Evolutionary conservation across 116 monocot species (phyloP).

Genomic region (Zostera marina): DNA sequence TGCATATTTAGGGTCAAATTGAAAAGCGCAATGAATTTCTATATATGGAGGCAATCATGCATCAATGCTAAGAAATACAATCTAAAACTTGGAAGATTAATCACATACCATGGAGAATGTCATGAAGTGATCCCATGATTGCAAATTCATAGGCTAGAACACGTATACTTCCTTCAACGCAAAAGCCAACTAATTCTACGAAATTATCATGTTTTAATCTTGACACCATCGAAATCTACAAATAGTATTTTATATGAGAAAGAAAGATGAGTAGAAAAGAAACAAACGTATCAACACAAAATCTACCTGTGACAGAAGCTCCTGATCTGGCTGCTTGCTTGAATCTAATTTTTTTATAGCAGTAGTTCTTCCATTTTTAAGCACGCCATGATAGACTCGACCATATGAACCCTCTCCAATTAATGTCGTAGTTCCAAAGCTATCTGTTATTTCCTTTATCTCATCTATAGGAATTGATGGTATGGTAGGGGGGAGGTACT

Average conservation of each 20-base stretch:
- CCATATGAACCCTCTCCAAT: constrained; percentile 70
- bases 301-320: constrained; percentile 40
- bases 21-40: not conserved
- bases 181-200: constrained; percentile 49
- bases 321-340: constrained; percentile 65
- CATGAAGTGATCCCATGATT: constrained; percentile 61
- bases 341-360: constrained; percentile 61
- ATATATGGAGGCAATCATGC: not conserved
- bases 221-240: constrained; percentile 58
- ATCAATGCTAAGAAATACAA: not conserved
- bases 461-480: constrained; percentile 42
- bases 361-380: constrained; percentile 35
- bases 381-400: constrained; percentile 51
- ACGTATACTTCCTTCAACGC: constrained; percentile 48
- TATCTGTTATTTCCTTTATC: constrained; percentile 42
- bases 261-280: not conserved
- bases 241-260: not conserved
- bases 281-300: not conserved
- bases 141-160: constrained; percentile 60
- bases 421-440: constrained; percentile 35
- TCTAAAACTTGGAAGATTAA: no score
- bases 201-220: constrained; percentile 59
- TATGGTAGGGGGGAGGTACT: constrained; percentile 31
- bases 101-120: constrained; percentile 59
- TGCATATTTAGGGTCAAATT: not conserved